These are phyloP conservation scores for Aspergillus nanangensis DNA, from an alignment of 495 filamentous ascomycete genomes.

Conservation along the genomic window DNA sequence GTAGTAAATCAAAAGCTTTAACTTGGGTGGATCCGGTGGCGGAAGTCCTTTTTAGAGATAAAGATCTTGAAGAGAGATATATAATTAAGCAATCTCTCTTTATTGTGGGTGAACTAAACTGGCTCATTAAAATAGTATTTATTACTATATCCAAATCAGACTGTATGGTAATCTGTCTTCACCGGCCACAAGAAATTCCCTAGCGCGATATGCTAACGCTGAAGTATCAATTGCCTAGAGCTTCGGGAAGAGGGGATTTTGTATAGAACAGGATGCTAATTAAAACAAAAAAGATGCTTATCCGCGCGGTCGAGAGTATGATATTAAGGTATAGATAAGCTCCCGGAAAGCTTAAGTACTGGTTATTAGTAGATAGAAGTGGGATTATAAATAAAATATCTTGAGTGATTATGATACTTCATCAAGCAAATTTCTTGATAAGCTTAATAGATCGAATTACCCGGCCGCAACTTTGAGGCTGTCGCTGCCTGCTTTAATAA, in stretches of 20 bases:
- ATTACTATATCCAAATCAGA: too few relatives aligned
- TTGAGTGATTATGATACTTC: not conserved
- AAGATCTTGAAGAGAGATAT: too few relatives aligned
- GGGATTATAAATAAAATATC: not conserved
- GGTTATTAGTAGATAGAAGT: conserved; percentile 1
- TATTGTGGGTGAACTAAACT: too few relatives aligned
- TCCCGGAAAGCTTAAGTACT: not conserved
- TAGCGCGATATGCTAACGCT: conserved; percentile 1
- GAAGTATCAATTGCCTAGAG: conserved; percentile 1
- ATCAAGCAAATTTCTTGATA: not conserved
- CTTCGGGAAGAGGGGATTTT: conserved; percentile 1
- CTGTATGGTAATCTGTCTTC: too few relatives aligned
- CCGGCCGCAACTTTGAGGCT: not conserved
- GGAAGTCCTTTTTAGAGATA: too few relatives aligned
- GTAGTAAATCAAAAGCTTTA: too few relatives aligned
- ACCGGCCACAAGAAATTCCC: too few relatives aligned
- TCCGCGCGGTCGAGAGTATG: conserved; percentile 1
- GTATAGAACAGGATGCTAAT: not conserved
- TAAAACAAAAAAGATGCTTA: not conserved
- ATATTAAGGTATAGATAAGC: not conserved
- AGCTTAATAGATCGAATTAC: not conserved
- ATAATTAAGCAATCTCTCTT: too few relatives aligned
- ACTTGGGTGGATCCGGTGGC: too few relatives aligned
- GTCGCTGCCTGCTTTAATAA: not conserved
- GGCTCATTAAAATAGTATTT: too few relatives aligned